A percentile compares a stretch with the other conserved stretches of the same genome.
These are phyloP conservation scores for Solanum bulbocastanum DNA, from an alignment of 257 asterid species.

Conservation along the genomic window DNA sequence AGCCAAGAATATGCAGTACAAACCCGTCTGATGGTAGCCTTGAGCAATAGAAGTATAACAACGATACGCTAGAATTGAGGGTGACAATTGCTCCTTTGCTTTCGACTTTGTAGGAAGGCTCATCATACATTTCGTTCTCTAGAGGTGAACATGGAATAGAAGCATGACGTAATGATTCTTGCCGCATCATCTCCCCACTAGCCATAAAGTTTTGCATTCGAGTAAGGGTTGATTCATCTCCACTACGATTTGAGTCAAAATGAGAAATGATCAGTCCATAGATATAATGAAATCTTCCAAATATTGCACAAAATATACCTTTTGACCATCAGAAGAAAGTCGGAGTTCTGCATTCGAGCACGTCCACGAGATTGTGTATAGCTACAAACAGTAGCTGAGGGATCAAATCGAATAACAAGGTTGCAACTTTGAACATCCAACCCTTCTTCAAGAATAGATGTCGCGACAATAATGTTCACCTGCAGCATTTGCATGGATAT, in stretches of 20 bases:
- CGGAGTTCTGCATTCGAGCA: slow-evolving; percentile 80
- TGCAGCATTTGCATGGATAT: slow-evolving; percentile 11
- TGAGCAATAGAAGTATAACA: slow-evolving; percentile 68
- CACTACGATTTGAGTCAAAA: slow-evolving; percentile 21
- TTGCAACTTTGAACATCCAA: slow-evolving; percentile 91
- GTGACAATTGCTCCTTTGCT: slow-evolving; percentile 55
- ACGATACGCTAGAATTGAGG: slow-evolving; percentile 48
- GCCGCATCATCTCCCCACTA: slow-evolving; percentile 61
- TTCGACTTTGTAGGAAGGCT: slow-evolving; percentile 46
- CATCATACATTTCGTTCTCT: slow-evolving; percentile 21
- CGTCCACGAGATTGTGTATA: slow-evolving; percentile 93
- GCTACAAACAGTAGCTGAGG: slow-evolving; percentile 63
- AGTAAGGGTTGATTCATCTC: slow-evolving; percentile 30
- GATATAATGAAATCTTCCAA: not conserved
- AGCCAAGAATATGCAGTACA: slow-evolving; percentile 2
- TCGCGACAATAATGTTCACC: slow-evolving; percentile 76
- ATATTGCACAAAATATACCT: slow-evolving; percentile 19
- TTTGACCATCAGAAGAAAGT: slow-evolving; percentile 55
- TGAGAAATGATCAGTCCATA: not conserved
- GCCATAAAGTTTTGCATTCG: slow-evolving; percentile 41
- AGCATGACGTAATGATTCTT: slow-evolving; percentile 49
- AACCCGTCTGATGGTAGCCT: slow-evolving; percentile 81
- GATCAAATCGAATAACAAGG: slow-evolving; percentile 82
- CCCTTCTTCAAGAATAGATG: slow-evolving; percentile 92
- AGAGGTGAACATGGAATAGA: slow-evolving; percentile 57